phyloP scores from a whole-genome alignment of 805 yeast genomes.

The Metschnikowia gelsemii region DNA sequence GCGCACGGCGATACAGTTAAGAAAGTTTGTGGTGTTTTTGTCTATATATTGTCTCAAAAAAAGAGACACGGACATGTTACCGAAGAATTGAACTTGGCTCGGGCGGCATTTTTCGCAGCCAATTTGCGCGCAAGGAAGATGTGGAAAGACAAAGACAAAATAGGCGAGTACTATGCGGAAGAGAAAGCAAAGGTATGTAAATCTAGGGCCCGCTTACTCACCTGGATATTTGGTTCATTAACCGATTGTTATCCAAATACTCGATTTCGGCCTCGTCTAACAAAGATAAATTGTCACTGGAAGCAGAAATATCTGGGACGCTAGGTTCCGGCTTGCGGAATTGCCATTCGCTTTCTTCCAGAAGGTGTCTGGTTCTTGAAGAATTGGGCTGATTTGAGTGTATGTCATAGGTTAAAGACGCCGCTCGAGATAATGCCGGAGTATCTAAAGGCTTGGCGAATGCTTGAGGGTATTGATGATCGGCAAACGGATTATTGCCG shows the following conservation, averaged over 20 bases:
- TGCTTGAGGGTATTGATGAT: slow-evolving; percentile 19
- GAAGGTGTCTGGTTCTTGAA: slow-evolving; percentile 12
- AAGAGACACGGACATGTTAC: too few relatives aligned
- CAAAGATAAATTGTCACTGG: slow-evolving; percentile 10
- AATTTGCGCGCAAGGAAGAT: not conserved
- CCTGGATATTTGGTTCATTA: slow-evolving; percentile 11
- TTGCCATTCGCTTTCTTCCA: slow-evolving; percentile 2
- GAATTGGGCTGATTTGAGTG: not conserved
- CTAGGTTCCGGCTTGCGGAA: not conserved
- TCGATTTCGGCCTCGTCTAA: slow-evolving; percentile 17
- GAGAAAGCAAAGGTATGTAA: not conserved
- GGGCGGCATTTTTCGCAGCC: slow-evolving; percentile 6
- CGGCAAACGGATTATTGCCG: slow-evolving; percentile 18
- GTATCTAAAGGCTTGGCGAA: slow-evolving; percentile 11
- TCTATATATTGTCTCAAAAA: too few relatives aligned
- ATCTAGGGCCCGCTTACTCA: not conserved
- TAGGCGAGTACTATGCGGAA: not conserved
- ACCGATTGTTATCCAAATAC: slow-evolving; percentile 15
- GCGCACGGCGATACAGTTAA: not conserved
- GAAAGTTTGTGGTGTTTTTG: not conserved
- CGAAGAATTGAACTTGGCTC: not conserved
- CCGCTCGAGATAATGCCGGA: slow-evolving; percentile 11
- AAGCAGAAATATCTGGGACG: not conserved
- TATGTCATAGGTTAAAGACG: slow-evolving; percentile 10
- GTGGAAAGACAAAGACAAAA: not conserved